phyloP scores from a whole-genome alignment of 345 rosid species.

The Arabidopsis thaliana region TAIR10.1 NC_003070.9:17848001-17848500 shows the following conservation, averaged over 20 bases:
- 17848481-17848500: not conserved
- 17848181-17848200: conserved; percentile 42
- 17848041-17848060: conserved; percentile 81
- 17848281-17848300: conserved; percentile 49
- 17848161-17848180: conserved; percentile 72
- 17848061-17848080: conserved; percentile 72
- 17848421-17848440: not conserved
- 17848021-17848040: conserved; percentile 47
- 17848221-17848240: conserved; percentile 52
- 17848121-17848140: conserved; percentile 57
- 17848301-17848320: conserved; percentile 31
- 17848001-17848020: conserved; percentile 19
- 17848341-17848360: not conserved
- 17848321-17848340: conserved; percentile 30
- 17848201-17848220: conserved; percentile 40
- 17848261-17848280: conserved; percentile 66
- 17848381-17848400: conserved; percentile 18
- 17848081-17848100: conserved; percentile 61
- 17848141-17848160: conserved; percentile 89
- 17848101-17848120: conserved; percentile 54
- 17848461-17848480: conserved; percentile 1
- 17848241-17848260: conserved; percentile 68
- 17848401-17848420: conserved; percentile 1
- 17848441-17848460: not conserved
- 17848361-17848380: conserved; percentile 12